Base-by-base conservation (phyloP, 2,329 filamentous ascomycete genomes). In the Trichoderma cornu-damae region DNA sequence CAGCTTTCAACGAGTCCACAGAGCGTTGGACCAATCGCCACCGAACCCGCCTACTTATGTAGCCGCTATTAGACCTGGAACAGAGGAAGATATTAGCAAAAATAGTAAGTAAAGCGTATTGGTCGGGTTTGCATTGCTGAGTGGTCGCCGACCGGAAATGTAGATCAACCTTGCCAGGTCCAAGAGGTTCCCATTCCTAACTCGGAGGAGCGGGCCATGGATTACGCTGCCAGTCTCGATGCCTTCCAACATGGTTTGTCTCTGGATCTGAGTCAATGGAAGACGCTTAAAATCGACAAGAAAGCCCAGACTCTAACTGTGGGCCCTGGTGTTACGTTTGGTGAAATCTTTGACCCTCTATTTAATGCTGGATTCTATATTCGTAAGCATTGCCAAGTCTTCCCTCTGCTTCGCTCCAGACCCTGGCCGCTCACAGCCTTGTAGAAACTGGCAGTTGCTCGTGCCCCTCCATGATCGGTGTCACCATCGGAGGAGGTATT, bases 131-230 rank as follows among this genome's bases (percentile, higher is more conserved):
- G 3, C 28, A 5, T 14, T 4, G 2, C 9, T 4, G 2, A 3
- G 5, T 34, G 9, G 11, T 14, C 14, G 5, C 20, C 7, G 5
- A 35, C 26, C 6, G 3, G 16, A 22, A 18, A 18, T 37, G 6
- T 16, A 49, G 50, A 53, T 53, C 14, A 53, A 26, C 14, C 51
- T 54, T 11, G 40, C 51, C n/a, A 46, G 5, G 16, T 7, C 40
- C 0, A 28, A 28, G 7, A 22, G n/a, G 7, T 46, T 54, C 11
- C 40, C 40, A 3, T 54, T 46, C 16, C 18, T 54, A 20, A 26
- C 51, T 20, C 40, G 50, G n/a, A 8, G 40, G 50, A 4, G 50
- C 8, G 4, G 50, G 50, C 2, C 50, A 53, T 14, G 50, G 50
- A n/a, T 24, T 53, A 53, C 16, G 28, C 50, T 8, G 50, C 50